Percentiles rank a stretch among this genome's conserved stretches.
phyloP scores from a whole-genome alignment of 495 filamentous ascomycete species.

The Parathielavia appendiculata region DNA sequence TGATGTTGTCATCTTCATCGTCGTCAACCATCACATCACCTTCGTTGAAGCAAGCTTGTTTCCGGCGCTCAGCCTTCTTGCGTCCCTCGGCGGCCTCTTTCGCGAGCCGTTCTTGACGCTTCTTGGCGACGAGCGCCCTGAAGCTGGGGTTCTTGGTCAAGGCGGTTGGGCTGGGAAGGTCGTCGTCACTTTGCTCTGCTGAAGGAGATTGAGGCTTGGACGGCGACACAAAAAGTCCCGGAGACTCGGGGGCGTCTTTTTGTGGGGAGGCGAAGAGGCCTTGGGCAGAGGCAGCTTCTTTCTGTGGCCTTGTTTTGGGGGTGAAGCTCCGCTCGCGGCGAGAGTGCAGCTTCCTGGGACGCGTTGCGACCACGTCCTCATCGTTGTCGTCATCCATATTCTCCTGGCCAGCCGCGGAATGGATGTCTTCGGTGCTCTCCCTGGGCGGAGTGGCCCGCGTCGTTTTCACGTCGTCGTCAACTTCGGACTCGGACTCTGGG shows the following conservation, averaged over 20 bases:
- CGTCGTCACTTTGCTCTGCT: constrained; percentile 40
- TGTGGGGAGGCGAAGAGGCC: constrained; percentile 37
- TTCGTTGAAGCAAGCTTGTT: constrained; percentile 26
- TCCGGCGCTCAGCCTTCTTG: constrained; percentile 45
- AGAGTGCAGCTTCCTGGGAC: constrained; percentile 32
- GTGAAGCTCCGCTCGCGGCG: constrained; percentile 35
- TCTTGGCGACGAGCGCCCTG: constrained; percentile 62
- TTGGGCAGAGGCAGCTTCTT: constrained; percentile 30
- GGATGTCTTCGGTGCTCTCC: constrained; percentile 22
- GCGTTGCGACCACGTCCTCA: constrained; percentile 25
- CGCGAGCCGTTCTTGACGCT: constrained; percentile 62
- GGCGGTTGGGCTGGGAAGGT: constrained; percentile 41
- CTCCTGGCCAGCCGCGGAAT: constrained; percentile 1
- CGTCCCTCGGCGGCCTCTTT: constrained; percentile 54
- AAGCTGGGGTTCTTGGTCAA: constrained; percentile 53
- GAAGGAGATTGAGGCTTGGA: constrained; percentile 22
- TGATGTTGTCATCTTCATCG: constrained; percentile 47
- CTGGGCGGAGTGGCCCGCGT: constrained; percentile 13
- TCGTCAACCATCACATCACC: constrained; percentile 32
- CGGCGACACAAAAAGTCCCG: constrained; percentile 42
- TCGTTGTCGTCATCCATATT: constrained; percentile 27
- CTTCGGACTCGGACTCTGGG: constrained; percentile 20
- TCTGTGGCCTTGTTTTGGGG: constrained; percentile 24
- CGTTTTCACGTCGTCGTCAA: constrained; percentile 6
- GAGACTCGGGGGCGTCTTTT: constrained; percentile 23